Evolutionary conservation across 495 filamentous ascomycete genomes (phyloP), one percentile per base, ranked within the genome.

Genomic region (Usnea hakonensis): DNA sequence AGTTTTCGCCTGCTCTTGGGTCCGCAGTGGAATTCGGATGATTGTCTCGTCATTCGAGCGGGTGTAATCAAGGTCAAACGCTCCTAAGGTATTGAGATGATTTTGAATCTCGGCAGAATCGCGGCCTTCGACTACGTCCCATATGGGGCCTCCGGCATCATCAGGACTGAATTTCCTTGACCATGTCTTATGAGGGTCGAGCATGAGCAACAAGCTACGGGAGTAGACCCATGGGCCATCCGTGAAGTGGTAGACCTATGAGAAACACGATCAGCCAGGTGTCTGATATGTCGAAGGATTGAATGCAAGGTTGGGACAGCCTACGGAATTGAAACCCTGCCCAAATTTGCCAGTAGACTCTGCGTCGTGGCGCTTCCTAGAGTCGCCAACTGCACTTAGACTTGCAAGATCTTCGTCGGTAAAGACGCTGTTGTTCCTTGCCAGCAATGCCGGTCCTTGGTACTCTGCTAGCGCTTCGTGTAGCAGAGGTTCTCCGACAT

Each of bases 241-340:
- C 0, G 76, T 77, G 72, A 72, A 78, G 61, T 78, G 76, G 52
- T 77, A 78, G 2, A 76, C 74, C 74, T 76, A 41, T 14, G 32
- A 5, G 21, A 43, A 64, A n/a, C n/a, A n/a, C n/a, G n/a, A 59
- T 60, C 43, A 58, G 62, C 40, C 9, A 46, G 16, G 1, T 21
- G 9, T 19, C 23, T 33, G 40, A 17, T 23, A 41, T 26, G 26
- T 36, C 5, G 36, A 30, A 13, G 8, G 3, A 5, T 14, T 9
- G 0, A n/a, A 10, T 38, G 9, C 19, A 21, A 28, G 5, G 19
- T 26, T 41, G 44, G 13, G 21, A n/a, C 43, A 3, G 8, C 67
- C 8, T 64, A 73, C 71, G 14, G 72, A 73, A 59, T 76, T 77
- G 46, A 78, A 78, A 2, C 76, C 76, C 48, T 73, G 69, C 3